Percentiles rank a stretch among this genome's conserved stretches.
These are phyloP conservation scores for Amanita rubescens DNA, from an alignment of 768 basidiomycete genomes.

Conservation along the genomic window DNA sequence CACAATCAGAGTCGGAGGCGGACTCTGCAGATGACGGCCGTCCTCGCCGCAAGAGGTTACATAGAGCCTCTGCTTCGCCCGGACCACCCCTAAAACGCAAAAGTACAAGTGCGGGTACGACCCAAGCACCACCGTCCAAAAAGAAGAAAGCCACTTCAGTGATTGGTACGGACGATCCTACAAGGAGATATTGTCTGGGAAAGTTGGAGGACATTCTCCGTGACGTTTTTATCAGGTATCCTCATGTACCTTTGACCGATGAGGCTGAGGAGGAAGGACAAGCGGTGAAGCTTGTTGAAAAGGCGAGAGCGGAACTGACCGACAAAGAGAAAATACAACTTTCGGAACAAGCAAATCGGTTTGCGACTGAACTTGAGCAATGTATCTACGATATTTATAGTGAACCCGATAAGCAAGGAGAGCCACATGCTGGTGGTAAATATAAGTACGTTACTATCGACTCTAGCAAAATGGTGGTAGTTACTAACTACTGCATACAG, in stretches of 20 bases:
- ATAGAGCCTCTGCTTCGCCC: conserved; percentile 23
- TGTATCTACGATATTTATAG: conserved; percentile 69
- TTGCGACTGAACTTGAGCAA: conserved; percentile 66
- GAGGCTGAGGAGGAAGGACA: conserved; percentile 11
- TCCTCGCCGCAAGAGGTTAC: conserved; percentile 21
- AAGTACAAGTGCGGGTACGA: conserved; percentile 16
- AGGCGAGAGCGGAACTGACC: conserved; percentile 46
- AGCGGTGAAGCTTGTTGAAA: conserved; percentile 23
- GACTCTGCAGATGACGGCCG: conserved; percentile 23
- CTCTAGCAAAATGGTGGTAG: not conserved
- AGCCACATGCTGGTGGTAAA: conserved; percentile 57
- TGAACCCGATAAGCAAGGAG: conserved; percentile 69
- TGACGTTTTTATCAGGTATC: conserved; percentile 67
- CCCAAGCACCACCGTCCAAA: conserved; percentile 36
- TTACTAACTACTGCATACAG: conserved; percentile 30
- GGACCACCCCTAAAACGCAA: conserved; percentile 48
- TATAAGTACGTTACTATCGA: conserved; percentile 56
- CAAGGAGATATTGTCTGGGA: conserved; percentile 71
- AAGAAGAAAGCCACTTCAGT: conserved; percentile 30
- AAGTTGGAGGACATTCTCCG: conserved; percentile 69
- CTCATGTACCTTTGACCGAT: conserved; percentile 36
- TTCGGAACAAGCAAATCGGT: conserved; percentile 50
- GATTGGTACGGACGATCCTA: conserved; percentile 54
- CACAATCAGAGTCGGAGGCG: conserved; percentile 39
- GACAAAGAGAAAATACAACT: conserved; percentile 53